Base-by-base conservation (phyloP, 2,329 filamentous ascomycete genomes). In the Alternaria panax region DNA sequence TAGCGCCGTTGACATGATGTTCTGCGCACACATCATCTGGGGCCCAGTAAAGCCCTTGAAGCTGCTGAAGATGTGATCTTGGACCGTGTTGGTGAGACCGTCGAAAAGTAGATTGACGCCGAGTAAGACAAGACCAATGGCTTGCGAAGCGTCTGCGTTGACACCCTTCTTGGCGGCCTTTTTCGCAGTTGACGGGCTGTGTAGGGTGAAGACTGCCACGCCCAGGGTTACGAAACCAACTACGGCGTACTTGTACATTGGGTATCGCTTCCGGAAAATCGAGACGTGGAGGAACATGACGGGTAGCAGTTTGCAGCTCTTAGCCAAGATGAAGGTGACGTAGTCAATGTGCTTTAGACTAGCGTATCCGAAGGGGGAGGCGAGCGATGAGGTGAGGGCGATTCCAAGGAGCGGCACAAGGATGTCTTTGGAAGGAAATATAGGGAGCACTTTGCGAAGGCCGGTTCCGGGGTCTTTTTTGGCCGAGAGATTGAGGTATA, bases 11-110 rank as follows among this genome's bases (percentile, higher is more conserved):
- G 87, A 90, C 79, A 98, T 90, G 56, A 97, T 82, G 77, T 98
- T 99, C 80, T 97, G 92, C 38, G 94, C 93, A 76, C 93, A 96
- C 95, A 99, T 99, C 95, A 99, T 99, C 85, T 99, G 95, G 60
- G 94, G 93, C 9, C 95, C 95, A 3, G 88, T 87, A 77, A 95
- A 97, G 14, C 90, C 88, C 65, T 87, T 88, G 80, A 93, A 96
- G 1, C 79, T 75, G 25, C 81, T 79, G 78, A 98, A 97, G 78
- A 99, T 92, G 79, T 97, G 89, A 79, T 99, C 95, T 83, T 99
- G 95, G 2, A 94, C 97, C 54, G 90, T 93, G 80, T 99, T 99
- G 59, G 94, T 98, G 54, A 99, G 84, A 65, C 95, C 95, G 78
- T 99, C 95, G 72, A 99, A 95, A 20, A 99, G 86, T 51, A 99